Percentiles rank a stretch among this genome's conserved stretches.
phyloP scores from a whole-genome alignment of 2,329 filamentous ascomycete species.

The Botrytis medusae region DNA sequence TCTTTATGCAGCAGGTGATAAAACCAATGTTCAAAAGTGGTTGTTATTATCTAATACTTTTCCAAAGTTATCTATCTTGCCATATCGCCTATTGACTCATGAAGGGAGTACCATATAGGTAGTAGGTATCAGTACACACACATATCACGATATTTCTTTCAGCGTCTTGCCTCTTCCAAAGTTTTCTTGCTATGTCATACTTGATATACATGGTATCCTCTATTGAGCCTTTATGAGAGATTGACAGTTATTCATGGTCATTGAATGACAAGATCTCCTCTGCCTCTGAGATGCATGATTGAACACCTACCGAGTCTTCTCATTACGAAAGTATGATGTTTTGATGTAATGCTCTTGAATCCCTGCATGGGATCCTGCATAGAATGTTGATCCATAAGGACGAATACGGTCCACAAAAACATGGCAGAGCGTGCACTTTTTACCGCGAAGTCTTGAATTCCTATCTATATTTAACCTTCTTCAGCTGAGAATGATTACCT shows the following conservation, averaged over 20 bases:
- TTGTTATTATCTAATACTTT: background rate
- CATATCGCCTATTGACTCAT: background rate
- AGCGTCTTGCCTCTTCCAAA: background rate
- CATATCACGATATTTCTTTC: background rate
- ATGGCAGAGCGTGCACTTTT: conserved; percentile 8
- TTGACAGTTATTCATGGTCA: background rate
- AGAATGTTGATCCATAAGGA: background rate
- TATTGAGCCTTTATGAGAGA: background rate
- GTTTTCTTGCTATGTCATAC: too few species aligned
- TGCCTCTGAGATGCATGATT: background rate
- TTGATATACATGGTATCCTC: background rate
- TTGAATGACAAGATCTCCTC: background rate
- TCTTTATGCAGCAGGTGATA: background rate
- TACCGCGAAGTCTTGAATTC: background rate
- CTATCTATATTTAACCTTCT: background rate
- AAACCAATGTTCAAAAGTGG: background rate
- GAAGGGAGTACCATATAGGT: background rate
- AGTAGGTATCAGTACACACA: background rate
- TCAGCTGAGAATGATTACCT: background rate
- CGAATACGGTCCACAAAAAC: conserved; percentile 8
- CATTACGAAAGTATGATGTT: conserved; percentile 4
- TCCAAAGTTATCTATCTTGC: background rate
- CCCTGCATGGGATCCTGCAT: conserved; percentile 17
- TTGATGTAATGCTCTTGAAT: conserved; percentile 1
- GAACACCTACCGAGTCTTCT: background rate